A percentile compares a stretch with the other conserved stretches of the same genome.
phyloP scores from a whole-genome alignment of 768 basidiomycete species.

The Lanmaoa pseudosensibilis region DNA sequence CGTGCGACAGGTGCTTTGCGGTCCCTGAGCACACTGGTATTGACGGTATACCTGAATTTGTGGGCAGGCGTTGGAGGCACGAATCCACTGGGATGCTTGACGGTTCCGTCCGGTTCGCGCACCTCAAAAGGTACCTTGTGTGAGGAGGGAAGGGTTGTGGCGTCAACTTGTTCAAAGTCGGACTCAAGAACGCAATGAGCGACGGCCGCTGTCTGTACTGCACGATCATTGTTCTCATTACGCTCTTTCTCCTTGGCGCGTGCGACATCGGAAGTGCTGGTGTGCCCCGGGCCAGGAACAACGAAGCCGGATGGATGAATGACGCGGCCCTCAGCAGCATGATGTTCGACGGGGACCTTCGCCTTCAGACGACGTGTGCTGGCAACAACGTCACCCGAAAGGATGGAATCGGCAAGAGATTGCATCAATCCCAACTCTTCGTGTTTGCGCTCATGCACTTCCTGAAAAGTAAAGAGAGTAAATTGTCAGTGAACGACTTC shows the following conservation, averaged over 20 bases:
- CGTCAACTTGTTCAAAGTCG: slow-evolving; percentile 26
- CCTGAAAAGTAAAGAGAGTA: background rate
- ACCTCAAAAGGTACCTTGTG: slow-evolving; percentile 48
- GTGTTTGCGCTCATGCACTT: background rate
- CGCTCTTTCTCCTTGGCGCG: slow-evolving; percentile 29
- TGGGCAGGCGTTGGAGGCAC: slow-evolving; percentile 42
- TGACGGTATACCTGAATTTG: slow-evolving; percentile 32
- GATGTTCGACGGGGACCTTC: slow-evolving; percentile 31
- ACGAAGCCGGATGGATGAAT: slow-evolving; percentile 31
- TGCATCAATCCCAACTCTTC: slow-evolving; percentile 25
- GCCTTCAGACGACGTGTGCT: slow-evolving; percentile 29
- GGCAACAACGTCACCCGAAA: slow-evolving; percentile 26
- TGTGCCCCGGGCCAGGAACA: slow-evolving; percentile 31
- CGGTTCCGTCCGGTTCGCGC: slow-evolving; percentile 36
- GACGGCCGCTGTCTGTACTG: slow-evolving; percentile 33
- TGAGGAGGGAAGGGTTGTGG: slow-evolving; percentile 22
- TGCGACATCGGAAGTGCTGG: slow-evolving; percentile 23
- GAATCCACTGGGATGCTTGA: slow-evolving; percentile 44
- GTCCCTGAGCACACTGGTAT: slow-evolving; percentile 13
- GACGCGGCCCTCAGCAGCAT: slow-evolving; percentile 12
- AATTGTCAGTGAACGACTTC: background rate
- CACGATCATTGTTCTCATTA: slow-evolving; percentile 18
- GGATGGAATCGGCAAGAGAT: slow-evolving; percentile 21
- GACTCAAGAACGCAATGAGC: slow-evolving; percentile 34
- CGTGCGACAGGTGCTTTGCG: slow-evolving; percentile 16